A percentile compares a stretch with the other conserved stretches of the same genome.
These are phyloP conservation scores for Flaveria trinervia DNA, from an alignment of 129 eudicot genomes.

Conservation along the genomic window DNA sequence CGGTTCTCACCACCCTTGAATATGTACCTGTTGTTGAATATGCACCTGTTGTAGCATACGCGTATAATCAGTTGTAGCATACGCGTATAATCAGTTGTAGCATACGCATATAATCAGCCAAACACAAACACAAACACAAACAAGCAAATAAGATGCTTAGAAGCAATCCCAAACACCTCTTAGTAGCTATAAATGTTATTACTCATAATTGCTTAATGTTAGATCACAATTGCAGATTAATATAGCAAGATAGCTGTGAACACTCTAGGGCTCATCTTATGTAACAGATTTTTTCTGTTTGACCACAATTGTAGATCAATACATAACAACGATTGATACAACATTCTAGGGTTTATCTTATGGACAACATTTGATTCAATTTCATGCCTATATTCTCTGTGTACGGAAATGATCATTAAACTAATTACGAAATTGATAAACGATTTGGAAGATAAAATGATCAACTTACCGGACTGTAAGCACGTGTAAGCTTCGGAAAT, in stretches of 20 bases:
- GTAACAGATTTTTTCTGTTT: no score
- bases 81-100: not conserved
- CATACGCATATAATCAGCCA: no score
- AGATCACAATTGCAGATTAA: not conserved
- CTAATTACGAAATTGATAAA: not conserved
- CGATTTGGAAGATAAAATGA: slow-evolving; percentile 2
- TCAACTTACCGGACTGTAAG: slow-evolving; percentile 50
- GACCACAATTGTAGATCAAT: not conserved
- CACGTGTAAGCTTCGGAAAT: slow-evolving; percentile 79
- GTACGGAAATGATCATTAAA: not conserved
- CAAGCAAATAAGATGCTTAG: slow-evolving; percentile 4
- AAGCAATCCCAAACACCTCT: not conserved
- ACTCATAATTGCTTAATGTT: not conserved
- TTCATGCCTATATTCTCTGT: not conserved
- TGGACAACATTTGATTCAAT: no score
- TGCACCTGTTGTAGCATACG: slow-evolving; percentile 27
- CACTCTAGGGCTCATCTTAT: no score
- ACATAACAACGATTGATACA: not conserved
- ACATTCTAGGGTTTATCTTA: not conserved
- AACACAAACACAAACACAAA: not conserved
- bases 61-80: no score
- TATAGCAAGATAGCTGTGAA: no score
- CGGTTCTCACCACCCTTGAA: slow-evolving; percentile 67
- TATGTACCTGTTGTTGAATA: slow-evolving; percentile 45
- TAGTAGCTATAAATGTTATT: not conserved